These are phyloP conservation scores for Plasmopara muralis DNA, from an alignment of 352 stramenopile genomes.

Conservation along the genomic window DNA sequence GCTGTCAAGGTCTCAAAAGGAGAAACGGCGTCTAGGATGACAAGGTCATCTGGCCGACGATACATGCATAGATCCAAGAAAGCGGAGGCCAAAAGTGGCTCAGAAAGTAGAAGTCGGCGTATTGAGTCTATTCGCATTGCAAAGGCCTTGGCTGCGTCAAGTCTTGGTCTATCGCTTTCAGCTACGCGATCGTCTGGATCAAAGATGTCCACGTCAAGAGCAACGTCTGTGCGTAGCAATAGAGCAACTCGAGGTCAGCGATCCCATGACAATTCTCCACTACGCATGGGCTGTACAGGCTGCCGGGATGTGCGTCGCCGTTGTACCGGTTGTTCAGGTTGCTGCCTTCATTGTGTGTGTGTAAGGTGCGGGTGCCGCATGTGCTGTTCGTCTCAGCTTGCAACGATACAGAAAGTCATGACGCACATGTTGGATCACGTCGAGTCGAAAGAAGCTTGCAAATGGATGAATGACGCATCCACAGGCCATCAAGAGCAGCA, in stretches of 20 bases:
- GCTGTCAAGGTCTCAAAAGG: conserved; percentile 4
- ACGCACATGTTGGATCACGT: conserved; percentile 46
- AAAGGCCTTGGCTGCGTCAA: conserved; percentile 22
- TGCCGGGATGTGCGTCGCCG: conserved; percentile 53
- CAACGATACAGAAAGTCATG: conserved; percentile 57
- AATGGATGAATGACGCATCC: conserved; percentile 29
- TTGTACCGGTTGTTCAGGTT: conserved; percentile 57
- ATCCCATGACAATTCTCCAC: conserved; percentile 19
- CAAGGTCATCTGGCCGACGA: conserved; percentile 13
- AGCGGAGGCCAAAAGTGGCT: conserved; percentile 11
- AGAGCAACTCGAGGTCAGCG: conserved; percentile 9
- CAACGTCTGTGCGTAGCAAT: conserved; percentile 17
- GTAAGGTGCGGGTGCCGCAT: conserved; percentile 64
- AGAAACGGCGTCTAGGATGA: conserved; percentile 5
- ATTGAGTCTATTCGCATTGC: conserved; percentile 26
- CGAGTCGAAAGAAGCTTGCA: conserved; percentile 53
- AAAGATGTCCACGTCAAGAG: conserved; percentile 14
- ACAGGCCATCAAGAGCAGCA: conserved; percentile 4
- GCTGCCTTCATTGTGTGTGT: conserved; percentile 67
- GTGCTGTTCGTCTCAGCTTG: conserved; percentile 52
- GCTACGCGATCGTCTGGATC: conserved; percentile 9
- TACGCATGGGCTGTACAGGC: conserved; percentile 56
- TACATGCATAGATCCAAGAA: conserved; percentile 16
- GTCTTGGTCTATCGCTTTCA: conserved; percentile 9
- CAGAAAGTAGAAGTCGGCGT: conserved; percentile 14